These are phyloP conservation scores for Knoxdaviesia proteae DNA, from an alignment of 2,329 filamentous ascomycete genomes.

Conservation along the genomic window DNA sequence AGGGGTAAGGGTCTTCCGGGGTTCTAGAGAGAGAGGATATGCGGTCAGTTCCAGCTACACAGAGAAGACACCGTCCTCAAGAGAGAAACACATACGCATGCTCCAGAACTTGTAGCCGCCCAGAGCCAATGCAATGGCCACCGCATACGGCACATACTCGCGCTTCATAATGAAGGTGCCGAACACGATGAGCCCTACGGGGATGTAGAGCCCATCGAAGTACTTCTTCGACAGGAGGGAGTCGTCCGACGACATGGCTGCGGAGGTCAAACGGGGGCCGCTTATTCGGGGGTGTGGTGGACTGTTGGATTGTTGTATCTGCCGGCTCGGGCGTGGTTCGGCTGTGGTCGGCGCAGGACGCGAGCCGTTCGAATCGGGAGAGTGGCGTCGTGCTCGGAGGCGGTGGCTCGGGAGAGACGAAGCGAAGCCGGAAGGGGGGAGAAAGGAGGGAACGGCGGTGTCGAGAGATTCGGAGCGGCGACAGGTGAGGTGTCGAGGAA, in stretches of 20 bases:
- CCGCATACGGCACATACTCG: conserved; percentile 55
- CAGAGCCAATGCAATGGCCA: conserved; percentile 42
- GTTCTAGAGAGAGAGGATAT: conserved; percentile 24
- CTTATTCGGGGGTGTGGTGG: too few species aligned
- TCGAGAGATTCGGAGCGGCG: too few species aligned
- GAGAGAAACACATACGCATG: conserved; percentile 35
- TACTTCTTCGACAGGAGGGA: conserved; percentile 38
- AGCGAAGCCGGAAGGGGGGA: too few species aligned
- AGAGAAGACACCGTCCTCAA: not conserved
- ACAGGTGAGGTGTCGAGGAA: too few species aligned
- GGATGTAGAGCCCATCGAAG: conserved; percentile 65
- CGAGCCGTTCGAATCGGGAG: too few species aligned
- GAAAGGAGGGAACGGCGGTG: too few species aligned
- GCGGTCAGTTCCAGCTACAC: not conserved
- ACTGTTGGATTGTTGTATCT: too few species aligned
- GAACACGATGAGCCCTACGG: conserved; percentile 55
- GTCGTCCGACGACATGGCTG: conserved; percentile 11
- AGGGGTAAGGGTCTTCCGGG: conserved; percentile 70
- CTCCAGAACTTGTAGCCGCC: conserved; percentile 51
- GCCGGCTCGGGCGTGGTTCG: too few species aligned
- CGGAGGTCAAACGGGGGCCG: too few species aligned
- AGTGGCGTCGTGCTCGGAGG: too few species aligned
- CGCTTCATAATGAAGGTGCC: conserved; percentile 60
- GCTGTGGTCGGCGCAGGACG: too few species aligned
- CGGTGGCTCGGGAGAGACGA: too few species aligned